These are phyloP conservation scores for Poterioochromonas sp. DNA, from an alignment of 352 stramenopile genomes.

Conservation along the genomic window DNA sequence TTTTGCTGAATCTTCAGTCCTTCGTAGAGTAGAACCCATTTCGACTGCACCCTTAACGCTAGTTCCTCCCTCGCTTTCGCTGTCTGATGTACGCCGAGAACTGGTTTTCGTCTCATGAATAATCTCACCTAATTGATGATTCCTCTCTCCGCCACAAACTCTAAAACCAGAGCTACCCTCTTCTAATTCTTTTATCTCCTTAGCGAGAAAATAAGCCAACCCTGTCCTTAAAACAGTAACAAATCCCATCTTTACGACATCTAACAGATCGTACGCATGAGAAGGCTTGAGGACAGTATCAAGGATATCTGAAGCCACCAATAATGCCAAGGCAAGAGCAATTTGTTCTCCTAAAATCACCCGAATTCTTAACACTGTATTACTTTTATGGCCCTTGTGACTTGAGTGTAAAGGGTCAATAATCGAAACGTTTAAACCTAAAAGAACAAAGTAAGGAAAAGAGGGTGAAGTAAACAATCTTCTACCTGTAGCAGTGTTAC, in stretches of 20 bases:
- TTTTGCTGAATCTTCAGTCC: too few species aligned
- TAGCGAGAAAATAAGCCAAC: background rate
- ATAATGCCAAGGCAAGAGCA: background rate
- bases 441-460: background rate
- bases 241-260: constrained; percentile 4
- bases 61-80: too few species aligned
- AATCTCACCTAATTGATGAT: too few species aligned
- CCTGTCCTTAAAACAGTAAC: background rate
- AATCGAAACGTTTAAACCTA: background rate
- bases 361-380: background rate
- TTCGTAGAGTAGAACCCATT: too few species aligned
- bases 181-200: background rate
- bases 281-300: background rate
- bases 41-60: too few species aligned
- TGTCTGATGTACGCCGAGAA: too few species aligned
- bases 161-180: too few species aligned
- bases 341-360: background rate
- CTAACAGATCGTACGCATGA: background rate
- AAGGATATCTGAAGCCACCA: background rate
- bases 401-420: background rate
- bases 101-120: too few species aligned
- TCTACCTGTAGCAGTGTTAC: background rate
- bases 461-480: too few species aligned
- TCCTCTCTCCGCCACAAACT: too few species aligned
- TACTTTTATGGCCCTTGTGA: too few species aligned